Evolutionary conservation across 179 eudicot species (phyloP), one percentile per base, ranked within the genome.

Genomic region (Heliamphora pulchella): DNA sequence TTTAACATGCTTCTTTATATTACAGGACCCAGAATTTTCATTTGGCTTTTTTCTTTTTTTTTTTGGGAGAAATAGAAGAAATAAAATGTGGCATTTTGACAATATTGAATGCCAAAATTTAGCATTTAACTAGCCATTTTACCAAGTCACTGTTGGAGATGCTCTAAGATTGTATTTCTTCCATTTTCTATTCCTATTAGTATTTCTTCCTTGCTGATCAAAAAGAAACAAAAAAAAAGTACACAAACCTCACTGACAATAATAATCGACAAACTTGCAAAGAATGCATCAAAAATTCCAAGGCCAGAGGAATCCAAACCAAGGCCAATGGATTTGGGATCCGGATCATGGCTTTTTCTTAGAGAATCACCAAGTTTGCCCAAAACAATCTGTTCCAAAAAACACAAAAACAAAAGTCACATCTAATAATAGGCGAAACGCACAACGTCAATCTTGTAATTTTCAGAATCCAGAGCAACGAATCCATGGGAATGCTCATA

Each of bases 181-280:
- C 31, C 31, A 31, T 31, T 31, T 31, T 31, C 31, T 31, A 31
- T 31, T 31, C 31, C 31, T 31, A 31, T 31, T 31, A 31, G 31
- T 31, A 31, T 31, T 31, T 31, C 31, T 31, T 31, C 31, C 31
- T 31, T 31, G 31, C 31, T 31, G 31, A 31, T 31, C 31, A 31
- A 31, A 31, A 31, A 31, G 31, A 31, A 31, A 31, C 31, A 31
- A 31, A 31, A 31, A 31, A 4, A 47, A 74, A 43, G 57, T 51
- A 77, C 41, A 89, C 94, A 81, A 79, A 96, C 99, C 99, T 94
- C 99, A 75, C 97, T 96, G 86, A 96, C 97, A 84, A 96, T 86
- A 79, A 96, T 96, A 92, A 96, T 96, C 46, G 95, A 91, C 68
- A 94, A 86, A 88, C 99, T 96, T 18, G 98, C 94, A 82, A 96